Conservation (phyloP, 2,329 filamentous ascomycete species). For the Verticillium nonalfalfae region DNA sequence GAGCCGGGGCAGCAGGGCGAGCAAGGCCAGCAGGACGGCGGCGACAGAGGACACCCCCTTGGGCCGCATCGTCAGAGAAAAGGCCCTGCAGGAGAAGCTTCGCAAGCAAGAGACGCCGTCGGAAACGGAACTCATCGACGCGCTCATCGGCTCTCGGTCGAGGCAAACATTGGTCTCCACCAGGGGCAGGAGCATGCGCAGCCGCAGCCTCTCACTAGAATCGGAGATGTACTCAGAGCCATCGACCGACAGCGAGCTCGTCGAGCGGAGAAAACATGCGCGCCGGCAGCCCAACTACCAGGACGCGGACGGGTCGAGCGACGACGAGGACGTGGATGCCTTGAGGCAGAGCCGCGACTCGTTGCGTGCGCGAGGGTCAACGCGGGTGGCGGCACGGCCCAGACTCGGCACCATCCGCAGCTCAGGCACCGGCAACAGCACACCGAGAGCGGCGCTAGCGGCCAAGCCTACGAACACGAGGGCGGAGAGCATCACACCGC, state of each 20-base stretch:
- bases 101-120: slow-evolving; percentile 31
- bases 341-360: slow-evolving; percentile 14
- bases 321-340: slow-evolving; percentile 21
- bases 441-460: slow-evolving; percentile 19
- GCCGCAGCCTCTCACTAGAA: slow-evolving; percentile 30
- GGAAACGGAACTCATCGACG: slow-evolving; percentile 37
- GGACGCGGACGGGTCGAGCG: slow-evolving; percentile 11
- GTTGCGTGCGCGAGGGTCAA: slow-evolving; percentile 16
- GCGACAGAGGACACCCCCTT: slow-evolving; percentile 33
- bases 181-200: slow-evolving; percentile 18
- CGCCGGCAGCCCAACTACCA: slow-evolving; percentile 14
- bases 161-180: slow-evolving; percentile 13
- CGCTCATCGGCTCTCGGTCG: slow-evolving; percentile 22
- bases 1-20: slow-evolving; percentile 32
- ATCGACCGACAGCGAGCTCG: slow-evolving; percentile 11
- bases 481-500: slow-evolving; percentile 8
- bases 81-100: slow-evolving; percentile 38
- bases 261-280: slow-evolving; percentile 7
- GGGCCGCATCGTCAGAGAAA: slow-evolving; percentile 36
- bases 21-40: background rate
- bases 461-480: slow-evolving; percentile 11
- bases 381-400: slow-evolving; percentile 32
- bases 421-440: slow-evolving; percentile 21
- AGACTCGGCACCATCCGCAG: slow-evolving; percentile 41
- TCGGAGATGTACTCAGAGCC: slow-evolving; percentile 19